Percentiles rank a stretch among this genome's conserved stretches.
These are phyloP conservation scores for Calonectria leucothoes DNA, from an alignment of 2,329 filamentous ascomycete genomes.

Conservation along the genomic window DNA sequence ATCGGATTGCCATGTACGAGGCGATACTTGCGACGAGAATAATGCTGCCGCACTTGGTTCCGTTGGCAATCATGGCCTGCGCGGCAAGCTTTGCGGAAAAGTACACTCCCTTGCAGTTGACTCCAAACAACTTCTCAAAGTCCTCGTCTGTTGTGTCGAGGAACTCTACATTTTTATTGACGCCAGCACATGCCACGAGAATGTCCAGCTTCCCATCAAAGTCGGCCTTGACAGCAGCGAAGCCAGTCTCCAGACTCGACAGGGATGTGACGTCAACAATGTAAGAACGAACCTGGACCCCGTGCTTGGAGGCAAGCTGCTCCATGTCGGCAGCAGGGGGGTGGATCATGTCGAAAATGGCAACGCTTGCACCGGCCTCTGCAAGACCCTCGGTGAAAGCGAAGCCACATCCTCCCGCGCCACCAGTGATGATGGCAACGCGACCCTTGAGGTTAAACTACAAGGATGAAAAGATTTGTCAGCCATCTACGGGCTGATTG, in stretches of 20 bases:
- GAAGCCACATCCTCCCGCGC: constrained; percentile 70
- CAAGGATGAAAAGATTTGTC: neutral
- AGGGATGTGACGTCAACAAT: constrained; percentile 62
- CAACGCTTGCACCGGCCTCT: constrained; percentile 65
- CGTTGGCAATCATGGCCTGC: constrained; percentile 62
- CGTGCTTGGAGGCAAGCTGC: constrained; percentile 54
- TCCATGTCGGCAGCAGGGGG: constrained; percentile 59
- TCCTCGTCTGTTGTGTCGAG: constrained; percentile 71
- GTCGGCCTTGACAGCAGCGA: constrained; percentile 57
- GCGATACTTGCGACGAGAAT: constrained; percentile 66
- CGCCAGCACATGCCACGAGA: constrained; percentile 69
- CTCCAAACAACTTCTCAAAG: constrained; percentile 71
- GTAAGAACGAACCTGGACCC: constrained; percentile 56
- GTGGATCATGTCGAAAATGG: constrained; percentile 70
- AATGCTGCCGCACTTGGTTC: constrained; percentile 62
- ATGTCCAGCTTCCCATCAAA: constrained; percentile 64
- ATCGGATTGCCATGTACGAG: constrained; percentile 61
- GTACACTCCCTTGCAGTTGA: constrained; percentile 76
- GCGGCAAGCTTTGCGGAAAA: constrained; percentile 64
- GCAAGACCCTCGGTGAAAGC: constrained; percentile 69
- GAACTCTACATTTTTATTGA: constrained; percentile 68
- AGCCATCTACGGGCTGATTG: neutral
- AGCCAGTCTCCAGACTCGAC: constrained; percentile 61
- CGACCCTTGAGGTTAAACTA: constrained; percentile 62
- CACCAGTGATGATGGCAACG: constrained; percentile 59